Conservation (phyloP, 805 yeast species). For the Scheffersomyces stipitis region DNA sequence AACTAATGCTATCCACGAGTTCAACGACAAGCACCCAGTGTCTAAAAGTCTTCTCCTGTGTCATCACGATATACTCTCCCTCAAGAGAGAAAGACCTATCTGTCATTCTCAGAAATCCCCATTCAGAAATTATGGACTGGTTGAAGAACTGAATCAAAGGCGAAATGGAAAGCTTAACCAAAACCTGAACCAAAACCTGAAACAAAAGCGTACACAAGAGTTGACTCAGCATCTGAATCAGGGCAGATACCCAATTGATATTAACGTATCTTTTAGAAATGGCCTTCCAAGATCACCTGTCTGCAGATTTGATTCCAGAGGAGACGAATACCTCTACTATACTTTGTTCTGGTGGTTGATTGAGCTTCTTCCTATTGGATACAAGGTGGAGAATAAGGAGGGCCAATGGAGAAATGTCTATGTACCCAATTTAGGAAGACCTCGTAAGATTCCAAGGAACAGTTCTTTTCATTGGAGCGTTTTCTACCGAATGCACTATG, state of each 20-base stretch:
- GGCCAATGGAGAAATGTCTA: conserved; percentile 53
- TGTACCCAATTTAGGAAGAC: conserved; percentile 57
- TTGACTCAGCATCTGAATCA: neutral
- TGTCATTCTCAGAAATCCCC: neutral
- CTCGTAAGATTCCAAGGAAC: conserved; percentile 48
- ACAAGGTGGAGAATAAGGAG: conserved; percentile 44
- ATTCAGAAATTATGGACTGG: too few species aligned
- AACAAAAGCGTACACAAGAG: neutral
- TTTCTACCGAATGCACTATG: conserved; percentile 51
- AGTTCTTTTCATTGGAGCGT: conserved; percentile 64
- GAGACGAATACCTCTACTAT: conserved; percentile 22
- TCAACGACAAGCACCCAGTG: conserved; percentile 39
- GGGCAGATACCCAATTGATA: neutral
- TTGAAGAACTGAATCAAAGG: too few species aligned
- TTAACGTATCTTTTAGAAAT: neutral
- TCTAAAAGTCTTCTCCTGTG: conserved; percentile 45
- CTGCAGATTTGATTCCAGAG: conserved; percentile 38
- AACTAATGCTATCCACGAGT: conserved; percentile 37
- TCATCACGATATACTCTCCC: conserved; percentile 50
- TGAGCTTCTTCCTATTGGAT: conserved; percentile 61
- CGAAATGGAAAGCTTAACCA: neutral
- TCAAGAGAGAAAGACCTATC: neutral
- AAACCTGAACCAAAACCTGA: neutral
- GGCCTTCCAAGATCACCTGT: conserved; percentile 11
- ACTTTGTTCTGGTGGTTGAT: conserved; percentile 59